Conservation (phyloP, 768 basidiomycete genomes). For the Trametes sanguinea region DNA sequence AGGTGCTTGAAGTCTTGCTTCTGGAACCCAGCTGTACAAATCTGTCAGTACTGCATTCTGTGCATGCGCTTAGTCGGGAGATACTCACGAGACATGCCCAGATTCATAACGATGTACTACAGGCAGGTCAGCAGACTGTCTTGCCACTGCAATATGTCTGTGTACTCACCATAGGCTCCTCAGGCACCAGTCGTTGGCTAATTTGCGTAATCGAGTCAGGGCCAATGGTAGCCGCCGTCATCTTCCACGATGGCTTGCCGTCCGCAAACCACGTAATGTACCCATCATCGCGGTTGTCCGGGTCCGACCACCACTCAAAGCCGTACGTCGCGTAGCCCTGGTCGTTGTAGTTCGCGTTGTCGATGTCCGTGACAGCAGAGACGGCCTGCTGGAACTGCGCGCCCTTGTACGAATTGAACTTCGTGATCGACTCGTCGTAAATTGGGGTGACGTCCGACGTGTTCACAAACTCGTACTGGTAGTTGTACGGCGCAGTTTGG, state of each 20-base stretch:
- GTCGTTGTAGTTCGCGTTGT: slow-evolving; percentile 57
- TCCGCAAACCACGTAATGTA: slow-evolving; percentile 85
- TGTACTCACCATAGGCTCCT: slow-evolving; percentile 86
- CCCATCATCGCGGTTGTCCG: slow-evolving; percentile 61
- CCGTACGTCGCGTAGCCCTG: slow-evolving; percentile 62
- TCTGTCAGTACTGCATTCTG: neutral
- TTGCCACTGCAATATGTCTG: neutral
- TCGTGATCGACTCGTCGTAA: slow-evolving; percentile 51
- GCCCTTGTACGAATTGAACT: slow-evolving; percentile 69
- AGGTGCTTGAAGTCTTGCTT: slow-evolving; percentile 69
- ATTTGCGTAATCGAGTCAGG: slow-evolving; percentile 62
- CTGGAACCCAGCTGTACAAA: slow-evolving; percentile 62
- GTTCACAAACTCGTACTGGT: slow-evolving; percentile 62
- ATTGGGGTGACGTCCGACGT: slow-evolving; percentile 53
- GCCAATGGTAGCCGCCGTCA: slow-evolving; percentile 65
- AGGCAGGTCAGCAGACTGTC: slow-evolving; percentile 1
- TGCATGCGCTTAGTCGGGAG: neutral
- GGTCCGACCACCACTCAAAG: slow-evolving; percentile 81
- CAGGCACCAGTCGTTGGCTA: slow-evolving; percentile 67
- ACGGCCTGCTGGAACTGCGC: slow-evolving; percentile 74
- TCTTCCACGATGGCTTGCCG: slow-evolving; percentile 68
- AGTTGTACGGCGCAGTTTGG: slow-evolving; percentile 81
- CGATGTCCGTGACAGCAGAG: slow-evolving; percentile 61
- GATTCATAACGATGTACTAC: slow-evolving; percentile 78
- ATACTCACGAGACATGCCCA: slow-evolving; percentile 69